These are phyloP conservation scores for Terfezia boudieri DNA, from an alignment of 495 filamentous ascomycete species.

Conservation along the genomic window DNA sequence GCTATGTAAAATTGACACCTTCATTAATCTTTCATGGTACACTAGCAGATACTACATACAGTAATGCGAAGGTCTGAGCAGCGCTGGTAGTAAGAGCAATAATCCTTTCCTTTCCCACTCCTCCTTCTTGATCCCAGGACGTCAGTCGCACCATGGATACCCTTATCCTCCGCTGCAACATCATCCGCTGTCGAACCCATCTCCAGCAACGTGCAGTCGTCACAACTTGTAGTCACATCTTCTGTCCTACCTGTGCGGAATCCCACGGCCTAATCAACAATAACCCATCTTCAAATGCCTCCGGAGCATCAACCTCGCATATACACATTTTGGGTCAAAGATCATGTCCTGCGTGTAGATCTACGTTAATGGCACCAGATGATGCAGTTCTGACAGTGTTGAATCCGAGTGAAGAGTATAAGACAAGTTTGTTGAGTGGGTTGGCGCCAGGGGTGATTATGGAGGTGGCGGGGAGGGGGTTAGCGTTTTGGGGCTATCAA, in stretches of 20 bases:
- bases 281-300: slow-evolving; percentile 2
- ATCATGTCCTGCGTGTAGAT: slow-evolving; percentile 64
- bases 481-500: slow-evolving; percentile 84
- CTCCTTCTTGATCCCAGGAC: not conserved
- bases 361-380: slow-evolving; percentile 44
- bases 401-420: slow-evolving; percentile 81
- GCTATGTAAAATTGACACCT: too few relatives aligned
- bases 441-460: slow-evolving; percentile 66
- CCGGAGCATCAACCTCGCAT: too few relatives aligned
- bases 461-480: slow-evolving; percentile 66
- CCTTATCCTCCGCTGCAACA: slow-evolving; percentile 50
- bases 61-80: too few relatives aligned
- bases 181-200: slow-evolving; percentile 50
- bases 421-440: slow-evolving; percentile 71
- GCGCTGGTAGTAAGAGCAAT: too few relatives aligned
- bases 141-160: slow-evolving; percentile 15
- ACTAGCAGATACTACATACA: too few relatives aligned
- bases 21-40: too few relatives aligned
- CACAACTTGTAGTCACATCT: slow-evolving; percentile 82
- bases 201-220: slow-evolving; percentile 61
- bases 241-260: slow-evolving; percentile 58
- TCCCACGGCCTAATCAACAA: slow-evolving; percentile 39
- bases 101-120: not conserved
- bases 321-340: slow-evolving; percentile 25
- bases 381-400: slow-evolving; percentile 56